Evolutionary conservation across 1,284 basidiomycete genomes (phyloP).

Genomic region (Apiotrichum laibachii): DNA sequence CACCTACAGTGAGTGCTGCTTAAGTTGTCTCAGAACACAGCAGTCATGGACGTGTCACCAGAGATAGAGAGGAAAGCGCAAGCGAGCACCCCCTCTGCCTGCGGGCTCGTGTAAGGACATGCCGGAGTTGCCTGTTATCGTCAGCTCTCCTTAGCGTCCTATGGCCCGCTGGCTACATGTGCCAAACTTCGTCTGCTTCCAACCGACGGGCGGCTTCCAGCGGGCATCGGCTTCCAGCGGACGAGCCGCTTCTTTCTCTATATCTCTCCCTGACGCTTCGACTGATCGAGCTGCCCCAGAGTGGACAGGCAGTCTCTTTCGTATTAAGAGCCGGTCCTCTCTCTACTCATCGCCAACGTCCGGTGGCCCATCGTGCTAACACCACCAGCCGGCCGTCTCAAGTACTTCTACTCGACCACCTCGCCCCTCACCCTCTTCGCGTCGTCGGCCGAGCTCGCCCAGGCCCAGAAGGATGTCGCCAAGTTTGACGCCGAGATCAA

Average conservation of each 20-base stretch:
- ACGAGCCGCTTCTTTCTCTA: too few relatives aligned
- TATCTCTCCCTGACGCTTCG: too few relatives aligned
- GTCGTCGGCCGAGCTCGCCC: conserved; percentile 42
- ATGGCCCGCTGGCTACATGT: too few relatives aligned
- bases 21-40: background rate
- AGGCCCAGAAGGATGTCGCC: conserved; percentile 47
- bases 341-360: too few relatives aligned
- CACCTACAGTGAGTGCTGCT: conserved; percentile 31
- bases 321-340: background rate
- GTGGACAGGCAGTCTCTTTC: background rate
- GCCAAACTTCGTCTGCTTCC: too few relatives aligned
- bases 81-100: too few relatives aligned
- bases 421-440: conserved; percentile 57
- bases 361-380: background rate
- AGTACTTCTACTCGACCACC: conserved; percentile 56
- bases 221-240: too few relatives aligned
- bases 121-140: too few relatives aligned
- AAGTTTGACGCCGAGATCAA: conserved; percentile 45
- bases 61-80: background rate
- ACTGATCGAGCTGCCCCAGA: background rate
- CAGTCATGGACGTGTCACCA: background rate
- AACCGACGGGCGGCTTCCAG: too few relatives aligned
- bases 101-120: too few relatives aligned
- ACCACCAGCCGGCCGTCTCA: conserved; percentile 51
- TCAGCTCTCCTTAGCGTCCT: too few relatives aligned